Base-by-base conservation (phyloP, 176 grass and related monocot genomes). In the Lolium multiflorum region DNA sequence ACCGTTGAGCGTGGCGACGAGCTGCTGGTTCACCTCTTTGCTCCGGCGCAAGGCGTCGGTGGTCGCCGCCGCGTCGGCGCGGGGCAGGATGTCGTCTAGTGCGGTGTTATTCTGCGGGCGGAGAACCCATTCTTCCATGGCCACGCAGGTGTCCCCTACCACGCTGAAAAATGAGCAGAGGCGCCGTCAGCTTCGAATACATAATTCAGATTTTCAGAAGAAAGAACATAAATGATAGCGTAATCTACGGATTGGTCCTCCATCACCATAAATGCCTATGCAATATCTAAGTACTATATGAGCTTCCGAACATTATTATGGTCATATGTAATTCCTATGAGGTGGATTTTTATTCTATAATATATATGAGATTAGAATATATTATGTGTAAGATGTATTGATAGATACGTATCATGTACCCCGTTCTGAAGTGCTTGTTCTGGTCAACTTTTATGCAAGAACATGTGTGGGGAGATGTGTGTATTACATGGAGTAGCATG, bases 11-110 rank as follows among this genome's bases (percentile, higher is more conserved):
- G 66, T 26, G 77, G 20, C 3, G 15, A 91, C 63, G 10, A 98
- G 76, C 68, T 92, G 84, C 57, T 82, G 84, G 17, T 77, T 90
- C 28, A 98, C 89, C 52, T 91, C 65, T 74, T 84, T 84, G 90
- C 93, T 96, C 68, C 82, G 81, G 11, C 74, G 63, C 3, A 98
- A 48, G 8, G 93, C 90, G 11, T 95, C 88, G 25, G 64, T 79
- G 55, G 92, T 82, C 59, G 83, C 91, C 37, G 86, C 75, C 10
- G 59, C 55, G 82, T 98, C 86, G 22, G 90, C 91, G 71, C 96
- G 96, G 4, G 96, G 96, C 14, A 98, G 91, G 84, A 96, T 92
- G 77, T 95, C 96, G 64, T 96, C 96, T 26, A 98, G 81, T 18
- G 96, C 88, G 0, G 92, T 94, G 81, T 70, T 90, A 5, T 74